Evolutionary conservation across 2,329 filamentous ascomycete species (phyloP).

Genomic region (Penicillium vulpinum): DNA sequence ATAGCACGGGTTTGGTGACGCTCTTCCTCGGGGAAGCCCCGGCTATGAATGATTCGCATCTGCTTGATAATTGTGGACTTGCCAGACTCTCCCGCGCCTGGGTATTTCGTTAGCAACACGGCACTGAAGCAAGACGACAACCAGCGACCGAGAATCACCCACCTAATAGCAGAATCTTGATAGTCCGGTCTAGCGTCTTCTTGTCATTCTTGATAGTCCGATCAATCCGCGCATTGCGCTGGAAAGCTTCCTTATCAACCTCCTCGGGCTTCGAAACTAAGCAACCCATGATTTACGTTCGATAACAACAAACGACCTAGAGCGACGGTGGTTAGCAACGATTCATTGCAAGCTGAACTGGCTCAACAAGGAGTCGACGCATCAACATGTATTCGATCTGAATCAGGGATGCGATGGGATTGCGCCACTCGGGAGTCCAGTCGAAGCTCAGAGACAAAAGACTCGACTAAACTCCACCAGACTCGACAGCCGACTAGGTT

Average conservation of each 20-base stretch:
- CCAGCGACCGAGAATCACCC: constrained; percentile 35
- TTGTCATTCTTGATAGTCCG: constrained; percentile 81
- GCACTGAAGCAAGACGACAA: neutral
- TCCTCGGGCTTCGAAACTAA: constrained; percentile 44
- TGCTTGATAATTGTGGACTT: constrained; percentile 98
- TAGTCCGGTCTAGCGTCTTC: constrained; percentile 80
- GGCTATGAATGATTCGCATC: constrained; percentile 96
- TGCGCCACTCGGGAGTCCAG: constrained; percentile 8
- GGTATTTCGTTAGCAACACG: constrained; percentile 29
- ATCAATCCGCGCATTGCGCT: constrained; percentile 70
- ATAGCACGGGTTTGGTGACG: constrained; percentile 92
- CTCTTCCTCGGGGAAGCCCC: constrained; percentile 86
- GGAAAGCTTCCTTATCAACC: constrained; percentile 44
- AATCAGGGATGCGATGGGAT: constrained; percentile 24
- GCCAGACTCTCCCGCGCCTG: constrained; percentile 90
- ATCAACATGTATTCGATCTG: constrained; percentile 12
- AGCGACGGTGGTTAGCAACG: constrained; percentile 8
- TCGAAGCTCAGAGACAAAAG: constrained; percentile 14
- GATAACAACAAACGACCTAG: constrained; percentile 8
- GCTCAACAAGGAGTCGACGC: neutral
- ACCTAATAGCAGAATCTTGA: constrained; percentile 94
- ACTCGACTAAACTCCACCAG: constrained; percentile 1
- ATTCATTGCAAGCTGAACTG: constrained; percentile 1
- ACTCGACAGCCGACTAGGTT: neutral
- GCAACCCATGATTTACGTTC: constrained; percentile 44